Evolutionary conservation across 371 early-diverging fungal genomes (phyloP).

Genomic region (Actinomortierella wolfii): DNA sequence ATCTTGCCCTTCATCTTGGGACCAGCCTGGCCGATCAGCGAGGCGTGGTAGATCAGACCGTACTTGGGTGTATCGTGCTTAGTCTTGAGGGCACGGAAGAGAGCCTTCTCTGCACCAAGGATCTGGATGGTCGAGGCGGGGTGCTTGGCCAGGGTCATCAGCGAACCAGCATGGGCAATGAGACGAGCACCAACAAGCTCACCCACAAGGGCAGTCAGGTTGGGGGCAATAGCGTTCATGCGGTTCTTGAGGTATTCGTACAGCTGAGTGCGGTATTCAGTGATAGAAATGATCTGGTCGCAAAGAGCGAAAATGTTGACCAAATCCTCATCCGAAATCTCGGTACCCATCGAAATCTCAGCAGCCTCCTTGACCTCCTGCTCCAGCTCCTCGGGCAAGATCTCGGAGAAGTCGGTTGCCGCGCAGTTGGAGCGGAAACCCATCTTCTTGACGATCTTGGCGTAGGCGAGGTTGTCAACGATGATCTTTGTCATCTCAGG

Average conservation of each 20-base stretch:
- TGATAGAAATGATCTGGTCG: slow-evolving; percentile 85
- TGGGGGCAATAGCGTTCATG: slow-evolving; percentile 92
- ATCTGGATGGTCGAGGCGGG: slow-evolving; percentile 97
- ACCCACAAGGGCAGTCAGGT: slow-evolving; percentile 90
- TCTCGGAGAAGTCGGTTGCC: slow-evolving; percentile 72
- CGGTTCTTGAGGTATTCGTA: slow-evolving; percentile 89
- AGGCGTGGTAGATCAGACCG: slow-evolving; percentile 94
- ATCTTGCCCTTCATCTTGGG: slow-evolving; percentile 93
- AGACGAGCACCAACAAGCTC: slow-evolving; percentile 92
- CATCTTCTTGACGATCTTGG: slow-evolving; percentile 93
- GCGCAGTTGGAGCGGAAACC: slow-evolving; percentile 77
- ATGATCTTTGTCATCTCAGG: slow-evolving; percentile 97
- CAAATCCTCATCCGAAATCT: slow-evolving; percentile 89
- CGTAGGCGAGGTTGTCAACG: slow-evolving; percentile 89
- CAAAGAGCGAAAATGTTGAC: slow-evolving; percentile 81
- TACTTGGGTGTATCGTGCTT: slow-evolving; percentile 97
- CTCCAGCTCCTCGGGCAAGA: slow-evolving; percentile 94
- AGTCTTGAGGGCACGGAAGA: slow-evolving; percentile 94
- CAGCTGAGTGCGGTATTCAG: slow-evolving; percentile 87
- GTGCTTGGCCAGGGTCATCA: slow-evolving; percentile 90
- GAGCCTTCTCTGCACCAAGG: slow-evolving; percentile 97
- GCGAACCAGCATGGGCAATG: slow-evolving; percentile 91
- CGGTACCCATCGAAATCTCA: slow-evolving; percentile 95
- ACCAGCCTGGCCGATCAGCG: slow-evolving; percentile 85
- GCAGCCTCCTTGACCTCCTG: slow-evolving; percentile 70